Percentiles rank a stretch among this genome's conserved stretches.
Evolutionary conservation across 129 eudicot genomes (phyloP).

Genomic region (Heracleum sosnowskyi): DNA sequence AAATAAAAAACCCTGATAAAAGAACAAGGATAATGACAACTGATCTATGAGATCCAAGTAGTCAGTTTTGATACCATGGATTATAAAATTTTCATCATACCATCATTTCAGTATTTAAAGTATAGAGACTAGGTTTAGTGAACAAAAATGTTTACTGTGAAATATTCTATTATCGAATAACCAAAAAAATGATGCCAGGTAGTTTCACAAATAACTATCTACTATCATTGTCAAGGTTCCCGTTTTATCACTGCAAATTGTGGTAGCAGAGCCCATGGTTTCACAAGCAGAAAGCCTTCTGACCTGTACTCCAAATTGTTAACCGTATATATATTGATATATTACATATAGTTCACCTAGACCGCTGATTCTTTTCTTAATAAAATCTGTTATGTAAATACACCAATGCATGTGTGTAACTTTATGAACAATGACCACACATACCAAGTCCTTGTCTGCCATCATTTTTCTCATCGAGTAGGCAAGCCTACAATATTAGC

Average conservation of each 20-base stretch:
- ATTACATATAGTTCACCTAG: not conserved
- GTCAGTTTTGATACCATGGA: not conserved
- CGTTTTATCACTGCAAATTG: slow-evolving; percentile 98
- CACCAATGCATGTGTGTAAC: not conserved
- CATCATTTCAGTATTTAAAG: not conserved
- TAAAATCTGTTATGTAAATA: not conserved
- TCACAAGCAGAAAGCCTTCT: slow-evolving; percentile 98
- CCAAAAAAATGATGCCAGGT: not conserved
- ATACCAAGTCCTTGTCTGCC: slow-evolving; percentile 95
- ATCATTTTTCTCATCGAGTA: slow-evolving; percentile 99
- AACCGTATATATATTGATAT: not conserved
- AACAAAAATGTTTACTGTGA: not conserved
- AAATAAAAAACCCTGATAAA: not conserved
- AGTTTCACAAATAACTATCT: not conserved
- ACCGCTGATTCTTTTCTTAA: not conserved
- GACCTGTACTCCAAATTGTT: slow-evolving; percentile 47
- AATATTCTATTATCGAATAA: not conserved
- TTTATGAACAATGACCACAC: slow-evolving; percentile 12
- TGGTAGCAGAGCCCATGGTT: slow-evolving; percentile 98
- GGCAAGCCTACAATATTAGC: slow-evolving; percentile 66
- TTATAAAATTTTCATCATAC: not conserved
- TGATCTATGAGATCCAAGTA: no score
- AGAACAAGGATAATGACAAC: not conserved
- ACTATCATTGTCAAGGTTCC: slow-evolving; percentile 70
- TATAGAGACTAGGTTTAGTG: not conserved